Percentiles rank a stretch among this genome's conserved stretches.
Conservation (phyloP, 129 eudicot species). For the Erigeron canadensis region DNA sequence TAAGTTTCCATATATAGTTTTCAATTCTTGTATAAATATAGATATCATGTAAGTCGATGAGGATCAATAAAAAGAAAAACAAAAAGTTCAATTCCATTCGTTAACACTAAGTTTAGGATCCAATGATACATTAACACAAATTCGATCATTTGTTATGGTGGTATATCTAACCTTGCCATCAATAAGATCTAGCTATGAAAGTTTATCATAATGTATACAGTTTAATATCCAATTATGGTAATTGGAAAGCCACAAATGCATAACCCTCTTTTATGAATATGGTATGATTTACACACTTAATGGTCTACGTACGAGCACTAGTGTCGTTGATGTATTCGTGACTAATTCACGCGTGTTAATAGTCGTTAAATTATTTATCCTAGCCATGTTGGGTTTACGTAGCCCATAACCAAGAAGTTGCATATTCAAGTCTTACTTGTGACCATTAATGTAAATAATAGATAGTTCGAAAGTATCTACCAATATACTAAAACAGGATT, state of each 20-base stretch:
- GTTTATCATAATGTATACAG: neutral
- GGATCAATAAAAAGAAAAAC: too few relatives aligned
- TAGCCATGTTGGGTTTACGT: too few relatives aligned
- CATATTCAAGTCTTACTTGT: too few relatives aligned
- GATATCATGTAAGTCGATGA: too few relatives aligned
- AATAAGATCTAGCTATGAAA: neutral
- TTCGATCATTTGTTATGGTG: neutral
- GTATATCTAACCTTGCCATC: neutral
- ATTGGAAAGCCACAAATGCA: constrained; percentile 10
- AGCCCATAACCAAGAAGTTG: too few relatives aligned
- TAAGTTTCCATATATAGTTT: too few relatives aligned
- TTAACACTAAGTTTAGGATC: too few relatives aligned
- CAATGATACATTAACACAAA: neutral
- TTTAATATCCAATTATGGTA: neutral
- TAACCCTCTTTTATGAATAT: constrained; percentile 6
- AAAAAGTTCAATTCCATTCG: too few relatives aligned
- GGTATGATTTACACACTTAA: neutral
- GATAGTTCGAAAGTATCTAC: too few relatives aligned
- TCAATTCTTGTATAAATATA: too few relatives aligned
- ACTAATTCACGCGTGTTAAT: constrained; percentile 2
- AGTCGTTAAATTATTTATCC: neutral
- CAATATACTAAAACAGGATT: too few relatives aligned
- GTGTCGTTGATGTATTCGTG: constrained; percentile 3
- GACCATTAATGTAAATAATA: too few relatives aligned
- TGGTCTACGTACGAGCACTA: constrained; percentile 17